These are phyloP conservation scores for Thermomucor indicae-seudaticae DNA, from an alignment of 371 early-diverging fungal species.

Conservation along the genomic window DNA sequence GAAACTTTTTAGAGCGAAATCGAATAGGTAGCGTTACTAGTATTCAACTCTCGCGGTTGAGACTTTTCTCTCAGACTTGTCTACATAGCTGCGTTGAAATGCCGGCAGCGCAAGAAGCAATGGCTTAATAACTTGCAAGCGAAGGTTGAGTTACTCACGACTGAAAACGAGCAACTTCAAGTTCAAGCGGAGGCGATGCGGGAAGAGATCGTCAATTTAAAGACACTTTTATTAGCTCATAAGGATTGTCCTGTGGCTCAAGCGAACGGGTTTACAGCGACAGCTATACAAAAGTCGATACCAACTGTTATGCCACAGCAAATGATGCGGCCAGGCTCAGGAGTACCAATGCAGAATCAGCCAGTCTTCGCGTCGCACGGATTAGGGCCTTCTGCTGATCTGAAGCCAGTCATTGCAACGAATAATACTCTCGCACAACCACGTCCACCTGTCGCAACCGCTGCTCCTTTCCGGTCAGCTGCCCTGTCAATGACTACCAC, in stretches of 20 bases:
- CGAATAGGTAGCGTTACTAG: constrained; percentile 57
- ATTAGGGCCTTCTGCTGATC: too few species aligned
- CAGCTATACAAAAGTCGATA: constrained; percentile 5
- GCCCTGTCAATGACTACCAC: background rate
- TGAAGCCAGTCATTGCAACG: too few species aligned
- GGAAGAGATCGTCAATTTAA: constrained; percentile 72
- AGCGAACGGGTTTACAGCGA: constrained; percentile 49
- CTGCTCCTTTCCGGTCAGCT: background rate
- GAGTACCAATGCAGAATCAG: background rate
- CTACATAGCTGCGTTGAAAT: constrained; percentile 76
- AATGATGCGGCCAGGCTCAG: constrained; percentile 7
- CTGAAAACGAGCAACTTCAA: constrained; percentile 71
- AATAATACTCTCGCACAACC: too few species aligned
- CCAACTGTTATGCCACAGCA: constrained; percentile 13
- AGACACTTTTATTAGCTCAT: constrained; percentile 72
- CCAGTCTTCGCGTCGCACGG: background rate
- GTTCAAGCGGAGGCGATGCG: constrained; percentile 60
- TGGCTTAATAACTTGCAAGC: constrained; percentile 76
- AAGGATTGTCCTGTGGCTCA: constrained; percentile 74
- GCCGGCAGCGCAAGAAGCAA: constrained; percentile 88
- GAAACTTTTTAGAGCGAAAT: constrained; percentile 82
- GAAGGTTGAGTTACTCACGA: constrained; percentile 68
- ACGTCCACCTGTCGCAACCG: constrained; percentile 12
- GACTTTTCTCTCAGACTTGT: constrained; percentile 1
- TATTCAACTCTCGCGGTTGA: background rate